Evolutionary conservation across 202 grass and related monocot genomes (phyloP).

Genomic region (Hordeum pubiflorum): DNA sequence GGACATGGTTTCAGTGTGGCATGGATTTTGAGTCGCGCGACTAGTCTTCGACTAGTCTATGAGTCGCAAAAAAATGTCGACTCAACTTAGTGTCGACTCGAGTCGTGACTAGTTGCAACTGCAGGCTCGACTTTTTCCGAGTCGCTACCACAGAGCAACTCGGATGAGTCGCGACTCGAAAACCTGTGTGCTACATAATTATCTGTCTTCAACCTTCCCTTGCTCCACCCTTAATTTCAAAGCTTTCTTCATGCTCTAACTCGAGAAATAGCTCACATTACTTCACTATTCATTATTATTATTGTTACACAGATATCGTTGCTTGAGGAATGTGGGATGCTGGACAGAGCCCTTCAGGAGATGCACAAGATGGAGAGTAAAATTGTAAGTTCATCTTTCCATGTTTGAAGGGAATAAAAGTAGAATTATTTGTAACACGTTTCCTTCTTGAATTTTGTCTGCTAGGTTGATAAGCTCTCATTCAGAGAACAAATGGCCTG

Average conservation of each 20-base stretch:
- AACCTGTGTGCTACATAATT: not conserved
- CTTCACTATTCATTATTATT: conserved; percentile 16
- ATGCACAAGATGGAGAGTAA: conserved; percentile 84
- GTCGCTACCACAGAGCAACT: no score
- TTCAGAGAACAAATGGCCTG: conserved; percentile 96
- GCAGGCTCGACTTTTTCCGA: no score
- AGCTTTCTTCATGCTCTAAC: not conserved
- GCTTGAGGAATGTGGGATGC: conserved; percentile 88
- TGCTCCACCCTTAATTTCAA: not conserved
- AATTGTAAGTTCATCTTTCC: conserved; percentile 59
- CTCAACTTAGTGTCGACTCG: no score
- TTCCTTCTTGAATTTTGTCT: conserved; percentile 33
- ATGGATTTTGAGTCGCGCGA: no score
- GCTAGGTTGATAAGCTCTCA: conserved; percentile 83
- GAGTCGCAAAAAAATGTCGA: no score
- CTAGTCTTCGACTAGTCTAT: no score
- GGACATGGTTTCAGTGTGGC: not conserved
- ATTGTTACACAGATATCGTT: conserved; percentile 67
- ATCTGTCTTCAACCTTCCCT: conserved; percentile 7
- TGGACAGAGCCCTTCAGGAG: conserved; percentile 83
- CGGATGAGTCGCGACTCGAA: no score
- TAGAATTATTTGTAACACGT: not conserved
- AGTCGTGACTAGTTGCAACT: no score
- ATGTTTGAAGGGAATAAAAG: conserved; percentile 1
- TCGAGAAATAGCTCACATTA: not conserved